Evolutionary conservation across 345 rosid genomes (phyloP), one percentile per base, ranked within the genome.

Genomic region (Physaria fendleri): DNA sequence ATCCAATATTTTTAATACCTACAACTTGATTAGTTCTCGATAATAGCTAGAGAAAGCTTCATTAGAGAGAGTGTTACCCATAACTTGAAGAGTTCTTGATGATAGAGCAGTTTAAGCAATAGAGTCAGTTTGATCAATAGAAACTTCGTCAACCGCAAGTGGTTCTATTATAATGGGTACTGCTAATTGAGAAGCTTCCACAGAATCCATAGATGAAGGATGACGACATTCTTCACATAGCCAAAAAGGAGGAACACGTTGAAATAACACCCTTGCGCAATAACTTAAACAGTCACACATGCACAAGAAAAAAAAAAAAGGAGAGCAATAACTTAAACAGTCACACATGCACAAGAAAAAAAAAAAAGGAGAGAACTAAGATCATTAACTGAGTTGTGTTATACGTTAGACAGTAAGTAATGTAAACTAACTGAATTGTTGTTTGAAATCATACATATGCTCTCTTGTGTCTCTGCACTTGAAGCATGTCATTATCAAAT

Each of bases 181-280:
- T 16, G 38, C 16, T 35, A 13, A 13, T 9, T 9, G 45, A 17
- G 24, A 12, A 40, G 44, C 22, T 40, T 40, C 30, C n/a, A n/a
- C n/a, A n/a, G n/a, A n/a, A n/a, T n/a, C 21, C 3, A 8, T 8
- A 27, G 39, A 11, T 30, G 27, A 50, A 10, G 23, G 12, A 32
- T 6, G 2, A 51, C 71, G 48, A 34, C 71, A 66, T 41, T n/a
- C 50, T 66, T 66, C 71, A 47, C 71, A 66, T 11, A 66, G 6
- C 71, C 71, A 66, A 8, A 56, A 15, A 45, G 7, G 24, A 47
- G 50, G 71, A 14, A 56, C 64, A 21, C 50, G 44, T 20, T 22
- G 25, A 28, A 47, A 29, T 1, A 20, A 5, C 11, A 47, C 34
- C 50, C 32, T 66, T 0, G 71, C 42, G 21, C 71, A 66, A 8